phyloP scores from a whole-genome alignment of 331 rosid species.

The Acacia concinna region DNA sequence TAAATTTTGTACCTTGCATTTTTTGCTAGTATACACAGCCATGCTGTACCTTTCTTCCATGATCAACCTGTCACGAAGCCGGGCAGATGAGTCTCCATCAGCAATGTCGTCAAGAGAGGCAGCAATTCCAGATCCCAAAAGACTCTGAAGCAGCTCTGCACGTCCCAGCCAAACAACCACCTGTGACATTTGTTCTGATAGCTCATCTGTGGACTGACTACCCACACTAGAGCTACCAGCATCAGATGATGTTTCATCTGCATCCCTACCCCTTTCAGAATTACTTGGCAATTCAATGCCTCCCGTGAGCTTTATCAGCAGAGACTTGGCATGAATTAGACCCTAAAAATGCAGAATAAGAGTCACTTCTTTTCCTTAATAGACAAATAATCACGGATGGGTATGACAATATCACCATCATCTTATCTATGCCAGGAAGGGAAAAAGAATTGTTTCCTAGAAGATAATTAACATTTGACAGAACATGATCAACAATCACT shows the following conservation, averaged over 20 bases:
- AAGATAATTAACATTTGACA: background rate
- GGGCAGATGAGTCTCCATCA: slow-evolving; percentile 85
- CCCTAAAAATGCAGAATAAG: slow-evolving; percentile 62
- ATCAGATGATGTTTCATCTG: slow-evolving; percentile 90
- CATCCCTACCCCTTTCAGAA: slow-evolving; percentile 80
- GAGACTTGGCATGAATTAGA: slow-evolving; percentile 72
- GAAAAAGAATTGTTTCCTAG: slow-evolving; percentile 21
- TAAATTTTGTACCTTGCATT: slow-evolving; percentile 77
- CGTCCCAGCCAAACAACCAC: slow-evolving; percentile 86
- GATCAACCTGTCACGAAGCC: slow-evolving; percentile 90
- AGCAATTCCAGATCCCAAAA: slow-evolving; percentile 95
- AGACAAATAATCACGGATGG: slow-evolving; percentile 31
- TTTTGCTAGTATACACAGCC: slow-evolving; percentile 96
- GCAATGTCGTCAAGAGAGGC: slow-evolving; percentile 96
- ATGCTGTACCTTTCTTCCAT: slow-evolving; percentile 91
- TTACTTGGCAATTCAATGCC: slow-evolving; percentile 60
- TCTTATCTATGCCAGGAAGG: background rate
- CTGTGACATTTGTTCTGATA: slow-evolving; percentile 76
- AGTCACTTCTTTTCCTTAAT: slow-evolving; percentile 20
- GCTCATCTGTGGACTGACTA: slow-evolving; percentile 88
- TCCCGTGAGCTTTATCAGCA: slow-evolving; percentile 84
- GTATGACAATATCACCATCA: slow-evolving; percentile 7
- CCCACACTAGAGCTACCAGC: slow-evolving; percentile 97
- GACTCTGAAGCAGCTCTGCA: slow-evolving; percentile 97
- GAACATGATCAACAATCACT: slow-evolving; percentile 17